Base-by-base conservation (phyloP, 2,329 filamentous ascomycete genomes). In the Cryphonectria nitschkei region DNA sequence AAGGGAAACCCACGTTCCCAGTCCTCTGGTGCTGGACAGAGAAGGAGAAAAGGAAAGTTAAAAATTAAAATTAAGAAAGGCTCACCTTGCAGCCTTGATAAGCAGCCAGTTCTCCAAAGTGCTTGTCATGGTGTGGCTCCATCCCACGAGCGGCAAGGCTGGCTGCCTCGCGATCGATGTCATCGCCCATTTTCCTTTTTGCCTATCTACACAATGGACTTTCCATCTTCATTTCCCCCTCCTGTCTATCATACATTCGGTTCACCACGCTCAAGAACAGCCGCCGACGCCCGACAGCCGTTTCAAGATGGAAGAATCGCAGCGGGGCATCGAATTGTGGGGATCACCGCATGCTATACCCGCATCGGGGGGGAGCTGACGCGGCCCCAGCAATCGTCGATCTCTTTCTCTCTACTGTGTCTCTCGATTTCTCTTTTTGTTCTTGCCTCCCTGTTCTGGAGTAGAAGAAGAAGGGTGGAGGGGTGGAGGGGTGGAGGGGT, bases 211-310 rank as follows among this genome's bases (percentile, higher is more conserved):
- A 26, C 19, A 37, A 60, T 37, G 9, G 3, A 11, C 22, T n/a
- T 6, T 6, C 46, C 7, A 5, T n/a, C 46, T 50, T 14, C 41
- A 2, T 43, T 43, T 43, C 41, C 41, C 41, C 41, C n/a, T 61
- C 14, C 22, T 5, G 6, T 39, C 26, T 39, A 16, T 43, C 39
- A 63, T 19, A 14, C 22, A 14, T 37, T 52, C 63, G 63, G 63
- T 65, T 37, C 63, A 52, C 11, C 29, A 46, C n/a, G 13, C 19
- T 29, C 26, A 34, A 29, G 16, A 34, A 52, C 26, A 54, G 63
- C 63, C 63, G 63, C 63, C 63, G 63, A 65, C 39, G 52, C 43
- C 63, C 63, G 63, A 32, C 58, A 61, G 58, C 58, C 54, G 54
- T 58, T 50, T 50, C 54, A 13, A 58, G 6, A 32, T 3, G 16